phyloP scores from a whole-genome alignment of 2,329 filamentous ascomycete species.

The Dothistroma pini region DNA sequence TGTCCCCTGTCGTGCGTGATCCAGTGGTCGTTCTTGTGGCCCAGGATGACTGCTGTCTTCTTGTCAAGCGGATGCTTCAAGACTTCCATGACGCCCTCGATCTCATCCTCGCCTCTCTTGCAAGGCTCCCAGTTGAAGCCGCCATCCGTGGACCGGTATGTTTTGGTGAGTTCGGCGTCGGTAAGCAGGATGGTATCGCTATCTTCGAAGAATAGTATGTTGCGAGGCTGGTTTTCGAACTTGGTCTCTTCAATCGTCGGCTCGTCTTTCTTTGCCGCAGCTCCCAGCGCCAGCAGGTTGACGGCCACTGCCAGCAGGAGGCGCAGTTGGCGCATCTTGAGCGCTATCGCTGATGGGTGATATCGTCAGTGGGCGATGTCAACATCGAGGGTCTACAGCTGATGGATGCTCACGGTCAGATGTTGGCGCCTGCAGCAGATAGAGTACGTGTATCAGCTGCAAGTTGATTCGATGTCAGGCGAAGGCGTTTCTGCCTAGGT shows the following conservation, averaged over 20 bases:
- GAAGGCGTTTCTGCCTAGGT: neutral
- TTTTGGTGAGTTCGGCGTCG: conserved; percentile 59
- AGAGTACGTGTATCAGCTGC: neutral
- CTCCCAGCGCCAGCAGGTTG: conserved; percentile 24
- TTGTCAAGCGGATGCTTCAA: conserved; percentile 75
- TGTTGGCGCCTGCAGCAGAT: conserved; percentile 1
- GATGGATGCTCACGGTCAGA: neutral
- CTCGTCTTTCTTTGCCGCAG: conserved; percentile 29
- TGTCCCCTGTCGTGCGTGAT: conserved; percentile 79
- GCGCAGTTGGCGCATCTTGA: conserved; percentile 19
- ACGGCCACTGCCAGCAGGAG: conserved; percentile 20
- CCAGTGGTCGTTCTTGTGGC: conserved; percentile 65
- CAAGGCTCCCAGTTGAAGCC: conserved; percentile 66
- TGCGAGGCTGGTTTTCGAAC: conserved; percentile 64
- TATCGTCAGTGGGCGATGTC: neutral
- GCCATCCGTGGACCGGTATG: conserved; percentile 77
- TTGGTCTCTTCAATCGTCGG: conserved; percentile 63
- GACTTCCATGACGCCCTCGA: conserved; percentile 60
- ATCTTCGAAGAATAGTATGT: conserved; percentile 87
- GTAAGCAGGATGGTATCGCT: conserved; percentile 77
- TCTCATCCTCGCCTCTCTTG: conserved; percentile 59
- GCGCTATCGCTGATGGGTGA: conserved; percentile 6
- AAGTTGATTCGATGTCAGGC: neutral
- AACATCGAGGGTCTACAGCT: conserved; percentile 5
- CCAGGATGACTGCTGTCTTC: conserved; percentile 75